phyloP scores from a whole-genome alignment of 2,329 filamentous ascomycete species.

The Eutypella sp. region DNA sequence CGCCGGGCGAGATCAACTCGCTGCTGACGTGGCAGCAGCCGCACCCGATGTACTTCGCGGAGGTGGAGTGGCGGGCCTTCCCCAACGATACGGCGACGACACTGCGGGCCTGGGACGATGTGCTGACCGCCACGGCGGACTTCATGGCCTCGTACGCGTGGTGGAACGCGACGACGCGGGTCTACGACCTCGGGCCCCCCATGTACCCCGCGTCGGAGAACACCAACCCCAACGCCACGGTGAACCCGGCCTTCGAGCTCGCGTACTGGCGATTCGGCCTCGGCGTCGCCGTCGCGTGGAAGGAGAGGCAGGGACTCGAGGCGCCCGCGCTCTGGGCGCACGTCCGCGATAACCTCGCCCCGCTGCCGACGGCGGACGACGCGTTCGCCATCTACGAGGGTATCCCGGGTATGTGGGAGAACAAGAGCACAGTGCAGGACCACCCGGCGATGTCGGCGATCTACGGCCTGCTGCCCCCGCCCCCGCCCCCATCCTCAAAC shows the following conservation, averaged over 20 bases:
- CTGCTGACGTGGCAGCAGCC: conserved; percentile 60
- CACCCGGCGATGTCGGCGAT: conserved; percentile 39
- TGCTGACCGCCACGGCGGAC: conserved; percentile 48
- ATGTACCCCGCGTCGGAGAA: conserved; percentile 49
- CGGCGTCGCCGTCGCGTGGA: conserved; percentile 49
- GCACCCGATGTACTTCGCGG: conserved; percentile 56
- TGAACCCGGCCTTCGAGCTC: conserved; percentile 56
- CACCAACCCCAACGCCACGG: conserved; percentile 49
- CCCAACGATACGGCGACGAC: conserved; percentile 37
- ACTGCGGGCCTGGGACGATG: conserved; percentile 46
- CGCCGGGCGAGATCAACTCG: conserved; percentile 57
- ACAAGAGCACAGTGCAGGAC: conserved; percentile 33
- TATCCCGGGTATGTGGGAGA: conserved; percentile 37
- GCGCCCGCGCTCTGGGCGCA: conserved; percentile 41
- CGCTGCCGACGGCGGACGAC: conserved; percentile 43
- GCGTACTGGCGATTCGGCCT: conserved; percentile 60
- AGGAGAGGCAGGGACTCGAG: conserved; percentile 37
- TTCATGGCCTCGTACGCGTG: conserved; percentile 57
- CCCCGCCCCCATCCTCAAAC: too few relatives aligned
- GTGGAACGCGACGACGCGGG: conserved; percentile 44
- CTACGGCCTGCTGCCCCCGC: conserved; percentile 38
- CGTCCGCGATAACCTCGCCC: conserved; percentile 48
- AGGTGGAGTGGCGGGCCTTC: conserved; percentile 46
- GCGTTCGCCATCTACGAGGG: conserved; percentile 53
- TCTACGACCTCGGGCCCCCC: conserved; percentile 46